Evolutionary conservation across 1,284 basidiomycete species (phyloP).

Genomic region (Puccinia novopanici): DNA sequence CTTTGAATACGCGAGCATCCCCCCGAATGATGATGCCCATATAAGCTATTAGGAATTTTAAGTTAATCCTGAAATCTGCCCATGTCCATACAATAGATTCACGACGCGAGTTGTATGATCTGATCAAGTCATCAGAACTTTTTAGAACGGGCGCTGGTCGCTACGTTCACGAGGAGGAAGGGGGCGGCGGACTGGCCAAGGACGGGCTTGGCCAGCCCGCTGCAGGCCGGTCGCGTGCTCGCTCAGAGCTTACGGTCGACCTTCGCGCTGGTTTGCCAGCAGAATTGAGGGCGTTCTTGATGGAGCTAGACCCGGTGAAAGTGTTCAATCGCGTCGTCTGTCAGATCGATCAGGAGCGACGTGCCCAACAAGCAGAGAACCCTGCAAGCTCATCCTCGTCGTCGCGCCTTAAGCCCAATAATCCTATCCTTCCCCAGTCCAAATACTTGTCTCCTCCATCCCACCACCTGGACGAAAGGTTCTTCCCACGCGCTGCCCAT

Average conservation of each 20-base stretch:
- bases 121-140: conserved; percentile 7
- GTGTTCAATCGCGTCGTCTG: conserved; percentile 18
- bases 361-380: not conserved
- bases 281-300: not conserved
- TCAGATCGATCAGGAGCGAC: conserved; percentile 28
- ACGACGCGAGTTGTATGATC: conserved; percentile 14
- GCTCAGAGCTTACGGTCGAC: conserved; percentile 10
- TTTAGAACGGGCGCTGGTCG: not conserved
- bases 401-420: not conserved
- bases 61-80: not conserved
- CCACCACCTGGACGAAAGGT: not conserved
- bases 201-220: not conserved
- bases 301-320: conserved; percentile 7
- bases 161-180: not conserved
- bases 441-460: conserved; percentile 13
- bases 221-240: not conserved
- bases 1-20: not conserved
- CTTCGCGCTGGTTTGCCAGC: conserved; percentile 6
- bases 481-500: not conserved
- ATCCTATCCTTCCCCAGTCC: not conserved
- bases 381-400: not conserved
- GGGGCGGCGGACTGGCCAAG: not conserved
- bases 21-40: too few relatives aligned
- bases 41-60: not conserved
- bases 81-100: not conserved